phyloP scores from a whole-genome alignment of 768 basidiomycete species.

The Collybia sp. region DNA sequence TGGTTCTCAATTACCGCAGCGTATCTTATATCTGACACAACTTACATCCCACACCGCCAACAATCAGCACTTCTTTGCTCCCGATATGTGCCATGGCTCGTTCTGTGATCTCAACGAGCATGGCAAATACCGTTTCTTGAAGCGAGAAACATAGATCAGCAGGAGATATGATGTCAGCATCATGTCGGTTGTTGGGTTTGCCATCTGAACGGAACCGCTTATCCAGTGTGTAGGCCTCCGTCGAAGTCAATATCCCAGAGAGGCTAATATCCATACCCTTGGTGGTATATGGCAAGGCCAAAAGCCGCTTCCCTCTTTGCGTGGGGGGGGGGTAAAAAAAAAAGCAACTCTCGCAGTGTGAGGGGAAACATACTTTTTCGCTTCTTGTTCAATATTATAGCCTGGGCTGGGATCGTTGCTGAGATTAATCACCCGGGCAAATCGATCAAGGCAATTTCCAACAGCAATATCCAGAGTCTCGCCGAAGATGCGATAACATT shows the following conservation, averaged over 20 bases:
- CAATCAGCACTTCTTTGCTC: conserved; percentile 93
- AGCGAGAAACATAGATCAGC: conserved; percentile 97
- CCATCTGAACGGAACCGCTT: conserved; percentile 67
- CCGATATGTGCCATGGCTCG: conserved; percentile 99
- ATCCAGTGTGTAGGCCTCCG: conserved; percentile 84
- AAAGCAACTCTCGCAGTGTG: not conserved
- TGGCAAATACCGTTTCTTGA: conserved; percentile 95
- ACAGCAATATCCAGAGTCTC: conserved; percentile 99
- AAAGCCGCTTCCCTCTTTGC: conserved; percentile 73
- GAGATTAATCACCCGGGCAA: conserved; percentile 90
- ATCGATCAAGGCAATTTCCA: conserved; percentile 96
- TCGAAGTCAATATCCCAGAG: conserved; percentile 88
- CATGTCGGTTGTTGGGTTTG: conserved; percentile 28
- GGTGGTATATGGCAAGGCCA: conserved; percentile 89
- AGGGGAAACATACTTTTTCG: conserved; percentile 65
- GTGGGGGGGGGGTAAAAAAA: not conserved
- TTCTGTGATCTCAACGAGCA: conserved; percentile 99
- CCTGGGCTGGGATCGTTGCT: conserved; percentile 96
- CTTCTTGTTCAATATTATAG: conserved; percentile 95
- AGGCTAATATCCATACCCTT: conserved; percentile 99
- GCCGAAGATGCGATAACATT: conserved; percentile 97
- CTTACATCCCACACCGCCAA: conserved; percentile 99
- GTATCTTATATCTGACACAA: conserved; percentile 9
- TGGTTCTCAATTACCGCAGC: not conserved
- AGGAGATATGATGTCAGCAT: conserved; percentile 78